Percentiles rank a stretch among this genome's conserved stretches.
Conservation (phyloP, 192 early-diverging fungal genomes). For the Umbelopsis sp. region DNA sequence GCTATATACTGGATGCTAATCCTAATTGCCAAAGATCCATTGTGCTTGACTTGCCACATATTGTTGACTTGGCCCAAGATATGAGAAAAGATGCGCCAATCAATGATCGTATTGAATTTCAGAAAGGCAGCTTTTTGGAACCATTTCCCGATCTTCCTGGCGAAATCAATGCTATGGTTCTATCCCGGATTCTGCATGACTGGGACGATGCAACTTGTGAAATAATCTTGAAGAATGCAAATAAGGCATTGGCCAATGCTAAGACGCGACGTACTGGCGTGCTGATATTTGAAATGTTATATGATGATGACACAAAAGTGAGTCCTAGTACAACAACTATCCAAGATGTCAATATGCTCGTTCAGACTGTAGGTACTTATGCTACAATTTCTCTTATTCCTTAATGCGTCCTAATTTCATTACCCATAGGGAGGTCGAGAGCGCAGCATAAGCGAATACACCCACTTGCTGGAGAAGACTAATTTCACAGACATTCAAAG, state of each 20-base stretch:
- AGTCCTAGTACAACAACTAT: conserved; percentile 1
- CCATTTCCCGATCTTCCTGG: not conserved
- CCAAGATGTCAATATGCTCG: conserved; percentile 38
- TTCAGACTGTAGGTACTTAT: conserved; percentile 28
- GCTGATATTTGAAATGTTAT: conserved; percentile 14
- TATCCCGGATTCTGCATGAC: conserved; percentile 38
- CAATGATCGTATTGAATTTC: not conserved
- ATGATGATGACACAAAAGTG: not conserved
- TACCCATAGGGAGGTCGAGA: conserved; percentile 26
- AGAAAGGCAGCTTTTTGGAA: not conserved
- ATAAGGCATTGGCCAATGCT: not conserved
- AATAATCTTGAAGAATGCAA: not conserved
- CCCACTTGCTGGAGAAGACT: not conserved
- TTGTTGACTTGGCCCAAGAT: not conserved
- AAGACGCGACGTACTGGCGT: not conserved
- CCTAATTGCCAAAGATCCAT: not conserved
- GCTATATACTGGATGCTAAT: not conserved
- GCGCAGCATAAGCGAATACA: conserved; percentile 17
- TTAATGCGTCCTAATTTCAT: not conserved
- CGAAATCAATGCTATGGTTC: conserved; percentile 19
- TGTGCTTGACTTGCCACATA: conserved; percentile 8
- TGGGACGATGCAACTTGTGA: conserved; percentile 30
- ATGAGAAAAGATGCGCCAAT: not conserved
- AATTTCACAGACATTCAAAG: not conserved
- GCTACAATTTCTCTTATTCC: too few species aligned